Evolutionary conservation across 2,329 filamentous ascomycete genomes (phyloP).

Genomic region (Domatiomyces globalis): DNA sequence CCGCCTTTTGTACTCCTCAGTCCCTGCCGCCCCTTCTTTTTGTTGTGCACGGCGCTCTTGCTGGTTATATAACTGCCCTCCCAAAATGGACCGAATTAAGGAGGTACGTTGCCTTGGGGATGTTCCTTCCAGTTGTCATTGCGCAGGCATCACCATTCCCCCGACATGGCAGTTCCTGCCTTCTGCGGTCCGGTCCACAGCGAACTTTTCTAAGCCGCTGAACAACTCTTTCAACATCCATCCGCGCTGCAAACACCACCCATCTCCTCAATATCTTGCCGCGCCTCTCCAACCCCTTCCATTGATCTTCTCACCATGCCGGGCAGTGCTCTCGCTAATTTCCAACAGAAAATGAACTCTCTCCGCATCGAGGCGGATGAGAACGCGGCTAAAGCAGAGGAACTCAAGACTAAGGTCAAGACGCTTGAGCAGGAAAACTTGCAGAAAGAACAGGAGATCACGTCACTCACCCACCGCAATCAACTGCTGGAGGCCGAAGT

Average conservation of each 20-base stretch:
- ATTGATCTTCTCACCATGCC: conserved; percentile 8
- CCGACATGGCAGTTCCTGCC: neutral
- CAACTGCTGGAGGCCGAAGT: conserved; percentile 76
- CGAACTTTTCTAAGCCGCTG: neutral
- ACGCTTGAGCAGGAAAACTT: conserved; percentile 85
- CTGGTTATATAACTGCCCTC: neutral
- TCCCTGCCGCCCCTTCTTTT: neutral
- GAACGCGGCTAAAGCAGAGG: conserved; percentile 64
- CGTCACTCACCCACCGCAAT: conserved; percentile 91
- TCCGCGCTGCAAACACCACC: conserved; percentile 8
- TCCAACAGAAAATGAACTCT: conserved; percentile 71
- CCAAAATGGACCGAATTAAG: conserved; percentile 75
- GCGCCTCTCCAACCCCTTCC: conserved; percentile 9
- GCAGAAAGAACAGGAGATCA: conserved; percentile 95
- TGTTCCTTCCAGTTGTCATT: conserved; percentile 21
- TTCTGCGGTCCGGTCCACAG: neutral
- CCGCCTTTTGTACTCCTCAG: neutral
- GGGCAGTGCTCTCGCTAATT: conserved; percentile 17
- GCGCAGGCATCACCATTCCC: conserved; percentile 7
- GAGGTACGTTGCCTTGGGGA: conserved; percentile 48
- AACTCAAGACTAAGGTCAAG: conserved; percentile 79
- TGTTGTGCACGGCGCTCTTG: neutral
- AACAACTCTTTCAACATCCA: neutral
- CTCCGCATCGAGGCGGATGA: conserved; percentile 92
- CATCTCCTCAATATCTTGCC: neutral